Percentiles rank a stretch among this genome's conserved stretches.
Conservation (phyloP, 345 rosid species). For the Geranium rotundifolium region DNA sequence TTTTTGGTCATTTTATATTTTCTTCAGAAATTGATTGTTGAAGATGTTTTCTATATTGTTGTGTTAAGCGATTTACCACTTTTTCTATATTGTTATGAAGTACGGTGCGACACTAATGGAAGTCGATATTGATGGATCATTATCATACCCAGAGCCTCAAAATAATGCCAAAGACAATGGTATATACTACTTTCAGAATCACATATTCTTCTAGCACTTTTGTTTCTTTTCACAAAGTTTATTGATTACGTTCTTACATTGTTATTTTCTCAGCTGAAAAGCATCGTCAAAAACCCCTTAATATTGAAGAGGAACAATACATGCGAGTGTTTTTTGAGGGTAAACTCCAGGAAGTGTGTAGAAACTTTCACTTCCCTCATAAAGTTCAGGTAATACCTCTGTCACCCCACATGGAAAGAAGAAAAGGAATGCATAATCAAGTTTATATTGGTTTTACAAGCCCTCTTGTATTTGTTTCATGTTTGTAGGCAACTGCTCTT, state of each 20-base stretch:
- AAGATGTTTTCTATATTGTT: not conserved
- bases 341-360: conserved; percentile 92
- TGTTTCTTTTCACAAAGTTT: not conserved
- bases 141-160: conserved; percentile 59
- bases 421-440: not conserved
- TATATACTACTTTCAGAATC: conserved; percentile 9
- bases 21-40: not conserved
- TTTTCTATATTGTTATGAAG: conserved; percentile 21
- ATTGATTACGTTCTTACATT: not conserved
- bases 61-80: not conserved
- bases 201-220: not conserved
- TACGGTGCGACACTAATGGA: conserved; percentile 76
- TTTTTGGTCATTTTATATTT: not conserved
- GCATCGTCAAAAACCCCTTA: conserved; percentile 70
- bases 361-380: conserved; percentile 89
- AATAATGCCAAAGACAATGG: conserved; percentile 38
- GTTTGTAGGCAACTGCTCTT: conserved; percentile 83
- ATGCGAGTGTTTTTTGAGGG: conserved; percentile 84
- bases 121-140: conserved; percentile 79
- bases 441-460: conserved; percentile 3
- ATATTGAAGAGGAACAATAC: conserved; percentile 73
- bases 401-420: not conserved
- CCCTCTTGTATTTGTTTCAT: conserved; percentile 4
- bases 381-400: conserved; percentile 70
- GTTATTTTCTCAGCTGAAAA: conserved; percentile 44